phyloP scores from a whole-genome alignment of 495 filamentous ascomycete species.

The Penicillium canariense region DNA sequence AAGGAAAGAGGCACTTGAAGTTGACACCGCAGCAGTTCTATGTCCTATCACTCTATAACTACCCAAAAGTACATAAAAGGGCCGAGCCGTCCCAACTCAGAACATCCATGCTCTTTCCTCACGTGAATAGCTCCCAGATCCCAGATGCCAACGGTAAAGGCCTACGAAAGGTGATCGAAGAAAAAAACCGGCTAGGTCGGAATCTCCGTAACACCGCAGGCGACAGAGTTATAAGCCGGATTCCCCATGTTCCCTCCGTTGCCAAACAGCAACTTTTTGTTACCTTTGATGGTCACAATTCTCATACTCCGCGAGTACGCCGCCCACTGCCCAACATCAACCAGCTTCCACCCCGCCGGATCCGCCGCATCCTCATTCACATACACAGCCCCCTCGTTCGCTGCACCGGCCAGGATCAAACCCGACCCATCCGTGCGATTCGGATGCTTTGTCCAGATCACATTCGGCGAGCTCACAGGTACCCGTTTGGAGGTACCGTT shows the following conservation, averaged over 20 bases:
- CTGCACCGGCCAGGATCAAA: constrained; percentile 4
- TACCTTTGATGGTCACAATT: constrained; percentile 2
- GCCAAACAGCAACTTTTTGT: constrained; percentile 7
- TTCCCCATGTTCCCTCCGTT: constrained; percentile 14
- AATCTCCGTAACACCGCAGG: constrained; percentile 13
- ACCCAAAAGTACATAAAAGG: no score
- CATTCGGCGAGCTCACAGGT: neutral
- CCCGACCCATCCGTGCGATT: constrained; percentile 9
- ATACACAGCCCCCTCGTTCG: neutral
- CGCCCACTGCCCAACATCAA: constrained; percentile 2
- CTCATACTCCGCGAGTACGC: constrained; percentile 11
- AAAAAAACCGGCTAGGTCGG: no score
- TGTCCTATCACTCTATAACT: no score
- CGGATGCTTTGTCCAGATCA: neutral
- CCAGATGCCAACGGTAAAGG: no score
- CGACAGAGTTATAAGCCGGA: neutral
- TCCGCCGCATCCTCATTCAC: constrained; percentile 10
- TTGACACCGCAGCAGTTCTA: no score
- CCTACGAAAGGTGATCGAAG: no score
- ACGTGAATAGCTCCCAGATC: no score
- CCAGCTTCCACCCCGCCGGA: constrained; percentile 4
- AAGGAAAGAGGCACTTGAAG: no score
- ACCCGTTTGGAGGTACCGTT: neutral
- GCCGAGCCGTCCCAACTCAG: no score
- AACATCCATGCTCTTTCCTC: no score